Evolutionary conservation across 495 filamentous ascomycete species (phyloP).

Genomic region (Podospora sp.): DNA sequence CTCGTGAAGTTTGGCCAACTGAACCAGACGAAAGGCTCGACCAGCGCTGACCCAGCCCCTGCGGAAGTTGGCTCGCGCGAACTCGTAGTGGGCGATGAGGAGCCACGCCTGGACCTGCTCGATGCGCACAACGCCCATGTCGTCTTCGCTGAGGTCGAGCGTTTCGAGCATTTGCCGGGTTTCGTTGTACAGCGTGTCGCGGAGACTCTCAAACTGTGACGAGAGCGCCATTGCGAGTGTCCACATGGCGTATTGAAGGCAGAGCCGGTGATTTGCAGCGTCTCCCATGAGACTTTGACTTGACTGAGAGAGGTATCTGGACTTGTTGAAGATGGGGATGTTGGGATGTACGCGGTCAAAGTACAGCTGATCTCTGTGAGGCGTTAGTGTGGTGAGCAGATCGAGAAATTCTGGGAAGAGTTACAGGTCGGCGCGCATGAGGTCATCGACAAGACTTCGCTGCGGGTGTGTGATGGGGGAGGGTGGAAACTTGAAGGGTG

Average conservation of each 20-base stretch:
- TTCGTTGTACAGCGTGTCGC: slow-evolving; percentile 51
- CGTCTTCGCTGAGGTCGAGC: slow-evolving; percentile 35
- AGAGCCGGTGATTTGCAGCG: slow-evolving; percentile 39
- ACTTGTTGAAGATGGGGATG: slow-evolving; percentile 56
- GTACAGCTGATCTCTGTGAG: slow-evolving; percentile 55
- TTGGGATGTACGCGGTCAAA: slow-evolving; percentile 61
- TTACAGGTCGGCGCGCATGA: slow-evolving; percentile 52
- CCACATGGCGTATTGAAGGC: slow-evolving; percentile 61
- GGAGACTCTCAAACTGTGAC: slow-evolving; percentile 52
- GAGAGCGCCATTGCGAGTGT: slow-evolving; percentile 56
- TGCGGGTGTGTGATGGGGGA: slow-evolving; percentile 31
- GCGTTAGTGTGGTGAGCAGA: too few species aligned
- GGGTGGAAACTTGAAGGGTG: slow-evolving; percentile 38
- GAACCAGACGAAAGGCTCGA: slow-evolving; percentile 55
- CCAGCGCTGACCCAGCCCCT: slow-evolving; percentile 59
- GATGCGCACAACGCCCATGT: slow-evolving; percentile 31
- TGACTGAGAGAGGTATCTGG: slow-evolving; percentile 32
- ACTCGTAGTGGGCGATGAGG: slow-evolving; percentile 56
- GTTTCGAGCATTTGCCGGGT: slow-evolving; percentile 51
- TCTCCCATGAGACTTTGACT: slow-evolving; percentile 16
- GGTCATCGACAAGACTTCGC: slow-evolving; percentile 35
- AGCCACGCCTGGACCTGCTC: slow-evolving; percentile 60
- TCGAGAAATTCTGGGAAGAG: too few species aligned
- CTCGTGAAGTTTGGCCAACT: slow-evolving; percentile 53
- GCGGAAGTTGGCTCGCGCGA: slow-evolving; percentile 48